Base-by-base conservation (phyloP, 352 stramenopile species). In the Salisapilia sapeloensis region DNA sequence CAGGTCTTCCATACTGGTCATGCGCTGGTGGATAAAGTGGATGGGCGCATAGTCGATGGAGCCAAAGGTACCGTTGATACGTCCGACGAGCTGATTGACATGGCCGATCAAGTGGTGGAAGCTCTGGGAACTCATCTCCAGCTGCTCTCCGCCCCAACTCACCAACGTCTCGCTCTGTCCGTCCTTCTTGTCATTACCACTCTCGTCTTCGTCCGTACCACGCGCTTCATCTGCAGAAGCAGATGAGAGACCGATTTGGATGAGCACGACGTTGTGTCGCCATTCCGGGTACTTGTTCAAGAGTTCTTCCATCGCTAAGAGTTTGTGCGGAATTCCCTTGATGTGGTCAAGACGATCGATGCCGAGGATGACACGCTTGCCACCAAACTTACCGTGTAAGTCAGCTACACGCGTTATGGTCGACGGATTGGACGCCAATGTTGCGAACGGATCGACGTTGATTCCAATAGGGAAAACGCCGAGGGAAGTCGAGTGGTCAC, bases 191-290 rank as follows among this genome's bases (percentile, higher is more conserved):
- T 31, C 28, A 29, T 7, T 8, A n/a, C 33, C 51, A 14, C 50
- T 58, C 9, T 21, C 21, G 23, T 35, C 63, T 3, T 16, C 29
- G 4, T 19, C 33, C 10, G 40, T 46, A 7, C 40, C 52, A 24
- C 29, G 56, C 5, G 75, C 60, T 18, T 69, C 55, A 6, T 63
- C 58, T 2, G 33, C 43, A 3, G 53, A 55, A n/a, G 70, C 55
- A 6, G 72, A 89, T 6, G 86, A 95, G 28, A 98, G 94, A n/a
- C 90, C 92, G 38, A 98, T 94, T 52, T 96, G 87, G 29, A 97
- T 83, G 17, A 97, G 47, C 12, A 94, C 85, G 24, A 96, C 83
- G 53, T 97, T 96, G 29, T 91, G 82, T 25, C 90, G 70, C 81
- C 82, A 97, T 38, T 97, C 72, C 9, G 80, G 78, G 42, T 90